Evolutionary conservation across 2,329 filamentous ascomycete genomes (phyloP).

Genomic region (Ophiosphaerella narmari): DNA sequence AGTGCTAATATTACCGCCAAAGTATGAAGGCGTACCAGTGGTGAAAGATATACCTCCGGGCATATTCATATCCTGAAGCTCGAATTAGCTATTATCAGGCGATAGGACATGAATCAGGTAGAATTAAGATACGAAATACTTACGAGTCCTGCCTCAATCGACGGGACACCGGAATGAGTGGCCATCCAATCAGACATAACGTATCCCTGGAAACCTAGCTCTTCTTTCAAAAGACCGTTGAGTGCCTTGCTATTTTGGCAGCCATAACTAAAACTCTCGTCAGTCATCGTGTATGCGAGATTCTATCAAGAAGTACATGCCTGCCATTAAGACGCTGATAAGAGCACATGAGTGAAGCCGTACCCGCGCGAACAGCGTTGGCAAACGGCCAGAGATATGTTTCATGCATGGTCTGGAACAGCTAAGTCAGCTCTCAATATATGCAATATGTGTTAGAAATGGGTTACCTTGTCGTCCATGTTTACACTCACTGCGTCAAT

Average conservation of each 20-base stretch:
- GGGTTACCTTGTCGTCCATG: conserved; percentile 44
- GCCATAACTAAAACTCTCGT: conserved; percentile 16
- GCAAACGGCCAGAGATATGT: conserved; percentile 70
- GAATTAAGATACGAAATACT: background rate
- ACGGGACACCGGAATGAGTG: conserved; percentile 49
- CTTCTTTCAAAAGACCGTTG: conserved; percentile 57
- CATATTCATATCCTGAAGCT: conserved; percentile 50
- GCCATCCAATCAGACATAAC: conserved; percentile 52
- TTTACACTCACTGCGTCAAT: conserved; percentile 65
- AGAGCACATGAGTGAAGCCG: conserved; percentile 64
- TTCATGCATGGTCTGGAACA: conserved; percentile 63
- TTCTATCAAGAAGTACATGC: background rate
- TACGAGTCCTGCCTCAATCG: conserved; percentile 52
- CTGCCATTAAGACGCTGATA: conserved; percentile 45
- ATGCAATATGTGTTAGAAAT: conserved; percentile 9
- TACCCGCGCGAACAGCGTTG: conserved; percentile 63
- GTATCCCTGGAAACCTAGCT: conserved; percentile 56
- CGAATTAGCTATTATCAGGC: no score
- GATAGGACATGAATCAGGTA: no score
- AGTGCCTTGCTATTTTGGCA: conserved; percentile 48
- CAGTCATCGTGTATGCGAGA: background rate
- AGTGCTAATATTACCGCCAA: conserved; percentile 44
- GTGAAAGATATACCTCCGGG: conserved; percentile 37
- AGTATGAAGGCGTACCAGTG: conserved; percentile 28
- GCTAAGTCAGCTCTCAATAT: conserved; percentile 9